Conservation (phyloP, 371 early-diverging fungal species). For the Thermomucor indicae-seudaticae region DNA sequence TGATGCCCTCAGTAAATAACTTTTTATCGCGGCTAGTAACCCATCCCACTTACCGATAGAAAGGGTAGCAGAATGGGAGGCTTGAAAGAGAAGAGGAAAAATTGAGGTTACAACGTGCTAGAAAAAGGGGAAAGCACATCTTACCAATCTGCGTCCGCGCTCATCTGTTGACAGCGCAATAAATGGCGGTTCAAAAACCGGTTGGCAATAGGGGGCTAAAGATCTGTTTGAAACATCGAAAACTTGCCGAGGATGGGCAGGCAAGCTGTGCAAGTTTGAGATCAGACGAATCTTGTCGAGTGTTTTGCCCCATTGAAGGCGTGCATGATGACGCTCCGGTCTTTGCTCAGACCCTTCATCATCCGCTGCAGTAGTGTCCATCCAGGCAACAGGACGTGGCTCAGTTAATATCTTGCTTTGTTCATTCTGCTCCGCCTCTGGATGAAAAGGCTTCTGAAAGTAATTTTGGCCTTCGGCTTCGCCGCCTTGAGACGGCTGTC, state of each 20-base stretch:
- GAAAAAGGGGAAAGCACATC: neutral
- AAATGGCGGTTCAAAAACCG: slow-evolving; percentile 40
- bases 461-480: neutral
- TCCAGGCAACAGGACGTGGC: neutral
- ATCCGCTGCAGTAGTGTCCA: neutral
- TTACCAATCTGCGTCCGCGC: slow-evolving; percentile 35
- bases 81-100: slow-evolving; percentile 21
- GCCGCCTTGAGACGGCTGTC: neutral
- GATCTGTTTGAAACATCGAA: slow-evolving; percentile 1
- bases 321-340: slow-evolving; percentile 9
- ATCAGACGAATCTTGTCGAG: slow-evolving; percentile 40
- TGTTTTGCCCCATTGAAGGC: slow-evolving; percentile 38
- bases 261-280: slow-evolving; percentile 22
- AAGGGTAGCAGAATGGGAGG: slow-evolving; percentile 43
- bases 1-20: neutral
- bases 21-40: neutral
- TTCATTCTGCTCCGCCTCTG: neutral
- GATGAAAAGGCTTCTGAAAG: neutral
- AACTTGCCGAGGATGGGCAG: slow-evolving; percentile 5
- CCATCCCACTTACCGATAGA: slow-evolving; percentile 25
- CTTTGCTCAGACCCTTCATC: neutral
- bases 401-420: neutral
- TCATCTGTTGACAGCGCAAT: slow-evolving; percentile 32
- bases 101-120: neutral
- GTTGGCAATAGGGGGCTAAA: slow-evolving; percentile 34